Evolutionary conservation across 75 land plant species (phyloP), one percentile per base, ranked within the genome.

Genomic region (Sequoiadendron giganteum): DNA sequence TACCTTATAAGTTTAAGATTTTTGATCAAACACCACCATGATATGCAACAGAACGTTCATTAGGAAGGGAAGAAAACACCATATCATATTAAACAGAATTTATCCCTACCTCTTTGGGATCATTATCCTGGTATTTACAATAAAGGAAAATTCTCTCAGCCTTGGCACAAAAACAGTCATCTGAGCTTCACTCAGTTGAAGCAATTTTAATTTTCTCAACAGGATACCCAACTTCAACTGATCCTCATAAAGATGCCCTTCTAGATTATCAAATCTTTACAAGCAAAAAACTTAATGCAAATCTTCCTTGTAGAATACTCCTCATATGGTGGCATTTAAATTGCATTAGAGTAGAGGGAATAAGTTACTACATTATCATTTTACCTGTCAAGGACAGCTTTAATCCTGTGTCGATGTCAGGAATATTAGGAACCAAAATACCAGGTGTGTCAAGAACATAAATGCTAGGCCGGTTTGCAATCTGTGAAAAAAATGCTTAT

Each of bases 401-500:
- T 87, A 97, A 83, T 47, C 99, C 99, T 58, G 97, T 96, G 85
- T 95, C 99, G 13, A 94, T 90, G 85, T 95, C 92, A 58, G 92
- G 89, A 48, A 97, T 97, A 86, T 94, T 94, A 10, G 99, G 99
- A 88, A 97, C 96, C 83, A 97, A 90, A 47, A 97, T 95, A 85
- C 99, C 99, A 40, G 99, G 99, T 10, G 98, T 95, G 90, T 97
- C 99, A 70, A 96, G 89, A 38, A 97, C 96, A 93, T 96, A 97
- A 55, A 96, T 95, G 91, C 99, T 97, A 42, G 99, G 99, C 14
- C 88, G 90, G 86, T 94, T 94, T 38, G 96, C 99, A 90, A 97
- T 97, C 99, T 97, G 93, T 56, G 56, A n/a, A 42, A 82, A 10
- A 82, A 82, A 82, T 3, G 1, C 84, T 6, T 3, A 49, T 1